These are phyloP conservation scores for Samsoniella hepiali DNA, from an alignment of 2,329 filamentous ascomycete genomes.

Conservation along the genomic window DNA sequence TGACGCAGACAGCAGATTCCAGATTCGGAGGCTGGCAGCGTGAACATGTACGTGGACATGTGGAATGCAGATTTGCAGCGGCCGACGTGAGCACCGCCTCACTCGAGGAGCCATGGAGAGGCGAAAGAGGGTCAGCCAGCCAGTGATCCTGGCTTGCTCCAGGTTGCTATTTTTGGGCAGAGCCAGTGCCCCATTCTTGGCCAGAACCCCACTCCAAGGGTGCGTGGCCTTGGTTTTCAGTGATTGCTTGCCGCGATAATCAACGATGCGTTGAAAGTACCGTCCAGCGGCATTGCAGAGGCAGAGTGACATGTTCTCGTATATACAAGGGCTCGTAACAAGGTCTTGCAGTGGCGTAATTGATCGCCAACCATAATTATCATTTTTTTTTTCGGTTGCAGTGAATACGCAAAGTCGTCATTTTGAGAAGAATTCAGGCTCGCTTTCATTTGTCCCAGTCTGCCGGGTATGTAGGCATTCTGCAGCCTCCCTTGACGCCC, in stretches of 20 bases:
- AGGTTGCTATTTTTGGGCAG: slow-evolving; percentile 14
- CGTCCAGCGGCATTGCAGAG: neutral
- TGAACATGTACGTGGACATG: neutral
- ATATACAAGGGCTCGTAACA: neutral
- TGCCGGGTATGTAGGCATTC: neutral
- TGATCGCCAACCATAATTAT: slow-evolving; percentile 1
- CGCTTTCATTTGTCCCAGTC: neutral
- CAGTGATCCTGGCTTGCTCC: neutral
- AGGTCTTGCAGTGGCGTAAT: neutral
- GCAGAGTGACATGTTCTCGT: neutral
- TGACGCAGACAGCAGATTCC: too few relatives aligned
- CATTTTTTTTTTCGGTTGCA: neutral
- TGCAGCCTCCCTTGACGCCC: neutral
- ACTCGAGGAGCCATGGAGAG: slow-evolving; percentile 1
- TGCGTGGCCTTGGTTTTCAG: neutral
- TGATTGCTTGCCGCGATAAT: neutral
- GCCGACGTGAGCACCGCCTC: slow-evolving; percentile 8
- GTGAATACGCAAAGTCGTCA: neutral
- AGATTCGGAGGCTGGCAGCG: neutral
- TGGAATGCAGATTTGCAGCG: neutral
- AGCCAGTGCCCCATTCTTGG: neutral
- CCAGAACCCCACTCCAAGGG: neutral
- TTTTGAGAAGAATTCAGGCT: neutral
- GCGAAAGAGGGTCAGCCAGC: neutral
- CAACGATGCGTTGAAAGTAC: neutral